phyloP scores from a whole-genome alignment of 192 early-diverging fungal species.

The Phycomyces blakesleeanus region DNA sequence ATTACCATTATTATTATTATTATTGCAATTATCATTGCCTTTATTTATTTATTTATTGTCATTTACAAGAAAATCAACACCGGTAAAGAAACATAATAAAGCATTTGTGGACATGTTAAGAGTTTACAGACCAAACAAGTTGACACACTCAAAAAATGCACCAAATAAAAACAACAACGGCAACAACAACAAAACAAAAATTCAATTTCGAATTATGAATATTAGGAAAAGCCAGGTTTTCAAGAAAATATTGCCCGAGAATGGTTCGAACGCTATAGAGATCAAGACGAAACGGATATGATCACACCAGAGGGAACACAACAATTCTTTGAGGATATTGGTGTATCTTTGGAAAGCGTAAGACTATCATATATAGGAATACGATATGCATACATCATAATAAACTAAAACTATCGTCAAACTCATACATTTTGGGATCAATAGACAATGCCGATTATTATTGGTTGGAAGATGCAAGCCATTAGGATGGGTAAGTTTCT shows the following conservation, averaged over 20 bases:
- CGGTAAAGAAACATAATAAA: not conserved
- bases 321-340: constrained; percentile 20
- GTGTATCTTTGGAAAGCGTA: constrained; percentile 21
- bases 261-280: constrained; percentile 17
- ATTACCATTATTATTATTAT: not conserved
- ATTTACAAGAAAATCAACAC: not conserved
- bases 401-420: too few species aligned
- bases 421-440: not conserved
- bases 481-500: constrained; percentile 16
- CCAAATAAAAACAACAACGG: too few species aligned
- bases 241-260: not conserved
- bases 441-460: constrained; percentile 14
- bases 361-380: not conserved
- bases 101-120: too few species aligned
- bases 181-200: not conserved
- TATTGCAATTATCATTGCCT: not conserved
- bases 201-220: not conserved
- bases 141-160: too few species aligned
- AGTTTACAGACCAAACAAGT: too few species aligned
- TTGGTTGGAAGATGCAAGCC: constrained; percentile 23
- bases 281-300: constrained; percentile 8
- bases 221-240: not conserved
- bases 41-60: not conserved
- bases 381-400: not conserved
- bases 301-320: constrained; percentile 22